Evolutionary conservation across 2,329 filamentous ascomycete genomes (phyloP), one percentile per base, ranked within the genome.

Genomic region (Penicillium sp.): DNA sequence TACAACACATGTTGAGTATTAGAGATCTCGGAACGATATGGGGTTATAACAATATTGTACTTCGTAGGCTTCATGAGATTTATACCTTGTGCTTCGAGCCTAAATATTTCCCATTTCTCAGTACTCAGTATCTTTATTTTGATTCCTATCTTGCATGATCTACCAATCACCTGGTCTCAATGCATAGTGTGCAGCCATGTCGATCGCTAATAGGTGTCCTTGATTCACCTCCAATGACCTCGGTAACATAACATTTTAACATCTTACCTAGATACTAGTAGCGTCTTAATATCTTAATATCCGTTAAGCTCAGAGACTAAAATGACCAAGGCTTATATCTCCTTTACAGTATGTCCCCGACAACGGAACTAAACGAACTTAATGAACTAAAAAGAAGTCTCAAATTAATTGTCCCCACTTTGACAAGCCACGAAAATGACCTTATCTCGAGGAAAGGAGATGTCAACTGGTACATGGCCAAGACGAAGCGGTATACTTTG

Each of bases 81-180:
- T 41, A 12, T 21, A n/a, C 15, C 35, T 17, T n/a, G 10, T 9
- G 35, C 35, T n/a, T 36, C 17, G 17, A 36, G 29, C 10, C 29
- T 31, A 6, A 36, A 21, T 41, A 23, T 43, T 43, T 43, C 19
- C 25, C 6, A 25, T 42, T 33, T 33, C 6, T n/a, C n/a, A n/a
- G n/a, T n/a, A n/a, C 12, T 42, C 3, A 15, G 9, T 3, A 44
- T 29, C 23, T 27, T 27, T n/a, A n/a, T 44, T 44, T 13, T 31
- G 13, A 29, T 31, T n/a, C 12, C 17, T 43, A 48, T 25, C 31
- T 29, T 42, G 23, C 6, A 41, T 45, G n/a, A 42, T 17, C 53
- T 49, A 25, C 63, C 61, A 64, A 65, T 65, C 63, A 64, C 8
- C 19, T 33, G 10, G 10, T 13, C 41, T 21, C 33, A 15, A 27